Base-by-base conservation (phyloP, 2,329 filamentous ascomycete species). In the Pseudocercospora musae region DNA sequence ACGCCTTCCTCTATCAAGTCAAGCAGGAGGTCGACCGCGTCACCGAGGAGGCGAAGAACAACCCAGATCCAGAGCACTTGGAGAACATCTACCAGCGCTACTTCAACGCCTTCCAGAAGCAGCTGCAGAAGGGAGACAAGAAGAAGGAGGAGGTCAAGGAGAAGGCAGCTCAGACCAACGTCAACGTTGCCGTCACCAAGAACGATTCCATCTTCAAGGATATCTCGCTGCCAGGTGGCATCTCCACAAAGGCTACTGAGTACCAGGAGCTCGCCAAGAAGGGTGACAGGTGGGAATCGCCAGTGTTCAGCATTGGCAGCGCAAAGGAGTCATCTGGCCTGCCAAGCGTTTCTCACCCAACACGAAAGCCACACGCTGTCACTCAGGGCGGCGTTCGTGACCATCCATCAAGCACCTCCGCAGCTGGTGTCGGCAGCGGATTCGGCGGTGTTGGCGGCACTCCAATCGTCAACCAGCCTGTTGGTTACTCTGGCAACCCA, bases 211-310 rank as follows among this genome's bases (percentile, higher is more conserved):
- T 98, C 68, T 96, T 99, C 88, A 89, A 91, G 73, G 82, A 94
- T 74, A 88, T 99, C 74, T 84, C 88, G 61, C 83, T 99, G 5
- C 92, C 93, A 25, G 90, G 90, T 31, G 93, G 92, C 59, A 94
- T 97, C 75, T 95, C 90, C 70, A 88, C 87, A 80, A 97, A 96
- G 85, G 93, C 94, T 9, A 96, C 91, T 23, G 92, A 96, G 78
- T 98, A 96, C 84, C 91, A 87, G 80, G 87, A 97, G 21, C 84
- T 96, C 62, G 91, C 94, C 8, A 82, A 82, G 69, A 92, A 95
- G 85, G 95, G 95, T 57, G 90, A 96, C 60, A 89, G 87, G 77
- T 99, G 95, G 95, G 89, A 96, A 82, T 96, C 90, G 64, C 92
- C 94, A 9, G 87, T 99, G 72, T 99, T 99, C 81, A 89, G 87